A percentile compares a stretch with the other conserved stretches of the same genome.
Conservation (phyloP, 2,329 filamentous ascomycete genomes). For the Hypoxylon rubiginosum region DNA sequence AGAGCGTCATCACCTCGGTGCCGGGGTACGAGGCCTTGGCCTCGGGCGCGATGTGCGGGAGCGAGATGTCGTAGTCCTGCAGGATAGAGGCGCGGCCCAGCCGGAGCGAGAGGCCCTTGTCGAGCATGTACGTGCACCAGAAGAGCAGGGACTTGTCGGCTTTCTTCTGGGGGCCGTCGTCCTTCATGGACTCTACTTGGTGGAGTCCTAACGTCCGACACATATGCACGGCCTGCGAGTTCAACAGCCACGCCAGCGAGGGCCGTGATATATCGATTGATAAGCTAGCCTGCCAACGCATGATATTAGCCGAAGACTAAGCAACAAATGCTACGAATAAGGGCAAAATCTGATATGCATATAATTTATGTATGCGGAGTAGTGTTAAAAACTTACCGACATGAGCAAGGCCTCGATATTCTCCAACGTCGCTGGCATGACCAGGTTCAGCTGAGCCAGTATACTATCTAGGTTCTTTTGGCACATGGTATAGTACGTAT, state of each 20-base stretch:
- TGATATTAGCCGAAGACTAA: conserved; percentile 22
- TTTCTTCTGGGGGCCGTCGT: conserved; percentile 46
- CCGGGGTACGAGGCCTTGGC: conserved; percentile 54
- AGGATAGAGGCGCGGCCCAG: conserved; percentile 67
- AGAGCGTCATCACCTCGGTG: conserved; percentile 58
- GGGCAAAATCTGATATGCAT: neutral
- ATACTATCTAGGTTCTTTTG: conserved; percentile 51
- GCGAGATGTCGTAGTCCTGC: conserved; percentile 69
- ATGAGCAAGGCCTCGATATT: conserved; percentile 64
- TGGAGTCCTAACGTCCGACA: conserved; percentile 52
- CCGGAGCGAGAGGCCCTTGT: conserved; percentile 68
- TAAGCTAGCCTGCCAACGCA: conserved; percentile 38
- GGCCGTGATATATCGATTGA: conserved; percentile 51
- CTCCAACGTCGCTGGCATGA: conserved; percentile 62
- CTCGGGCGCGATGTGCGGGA: conserved; percentile 51
- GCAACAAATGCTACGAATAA: neutral
- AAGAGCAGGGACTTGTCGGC: conserved; percentile 61
- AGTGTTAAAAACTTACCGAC: conserved; percentile 53
- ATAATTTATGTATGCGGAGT: neutral
- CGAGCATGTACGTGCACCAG: conserved; percentile 69
- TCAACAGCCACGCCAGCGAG: conserved; percentile 51
- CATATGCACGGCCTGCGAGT: conserved; percentile 51
- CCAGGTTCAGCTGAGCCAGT: conserved; percentile 57
- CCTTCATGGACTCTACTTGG: conserved; percentile 48
- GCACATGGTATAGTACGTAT: conserved; percentile 48